These are phyloP conservation scores for Populus davidiana DNA, from an alignment of 345 rosid species.

Conservation along the genomic window DNA sequence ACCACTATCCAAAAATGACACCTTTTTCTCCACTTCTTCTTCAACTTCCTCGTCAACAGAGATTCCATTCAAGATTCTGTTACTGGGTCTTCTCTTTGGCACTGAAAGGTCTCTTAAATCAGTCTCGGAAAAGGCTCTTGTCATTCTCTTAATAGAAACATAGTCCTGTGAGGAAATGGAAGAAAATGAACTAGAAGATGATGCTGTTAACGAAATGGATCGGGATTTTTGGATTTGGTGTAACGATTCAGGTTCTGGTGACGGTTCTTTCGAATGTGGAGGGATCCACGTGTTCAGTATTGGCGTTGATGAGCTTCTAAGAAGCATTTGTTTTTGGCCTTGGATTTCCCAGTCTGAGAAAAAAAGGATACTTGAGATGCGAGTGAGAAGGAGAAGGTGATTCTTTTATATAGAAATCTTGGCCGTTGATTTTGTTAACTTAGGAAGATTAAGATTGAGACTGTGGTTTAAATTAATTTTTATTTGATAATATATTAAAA, in stretches of 20 bases:
- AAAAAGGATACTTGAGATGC: no score
- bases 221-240: slow-evolving; percentile 35
- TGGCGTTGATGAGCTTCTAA: slow-evolving; percentile 79
- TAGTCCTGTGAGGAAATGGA: slow-evolving; percentile 16
- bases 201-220: slow-evolving; percentile 32
- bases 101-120: slow-evolving; percentile 42
- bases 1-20: slow-evolving; percentile 5
- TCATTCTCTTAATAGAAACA: slow-evolving; percentile 35
- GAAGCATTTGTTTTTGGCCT: slow-evolving; percentile 40
- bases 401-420: slow-evolving; percentile 24
- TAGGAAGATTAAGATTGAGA: neutral
- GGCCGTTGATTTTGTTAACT: slow-evolving; percentile 24
- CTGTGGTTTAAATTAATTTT: no score
- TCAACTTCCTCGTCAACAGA: slow-evolving; percentile 50
- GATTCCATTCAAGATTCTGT: slow-evolving; percentile 26
- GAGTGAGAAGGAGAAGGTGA: neutral
- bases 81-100: slow-evolving; percentile 26
- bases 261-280: slow-evolving; percentile 39
- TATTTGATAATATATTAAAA: no score
- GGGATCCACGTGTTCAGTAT: slow-evolving; percentile 54
- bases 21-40: slow-evolving; percentile 21
- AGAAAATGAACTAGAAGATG: slow-evolving; percentile 35
- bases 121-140: slow-evolving; percentile 54
- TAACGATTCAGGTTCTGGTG: slow-evolving; percentile 41
- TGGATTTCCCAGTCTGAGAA: neutral